A percentile compares a stretch with the other conserved stretches of the same genome.
phyloP scores from a whole-genome alignment of 805 yeast genomes.

The Lachancea fermentati region DNA sequence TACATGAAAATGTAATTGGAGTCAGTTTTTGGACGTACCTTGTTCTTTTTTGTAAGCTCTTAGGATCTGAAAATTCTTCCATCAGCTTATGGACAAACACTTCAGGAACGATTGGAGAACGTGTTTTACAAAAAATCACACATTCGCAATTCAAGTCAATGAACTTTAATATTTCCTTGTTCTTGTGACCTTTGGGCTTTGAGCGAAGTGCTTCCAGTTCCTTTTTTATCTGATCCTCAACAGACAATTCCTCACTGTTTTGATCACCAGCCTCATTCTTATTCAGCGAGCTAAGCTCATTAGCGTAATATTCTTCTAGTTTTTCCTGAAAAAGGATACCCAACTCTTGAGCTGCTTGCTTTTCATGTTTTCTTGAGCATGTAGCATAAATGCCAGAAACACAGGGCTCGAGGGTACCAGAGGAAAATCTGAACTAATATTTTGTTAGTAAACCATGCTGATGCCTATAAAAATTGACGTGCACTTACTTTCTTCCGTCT shows the following conservation, averaged over 20 bases:
- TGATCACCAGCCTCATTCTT: slow-evolving; percentile 17
- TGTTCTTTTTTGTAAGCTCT: slow-evolving; percentile 45
- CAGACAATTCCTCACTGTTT: slow-evolving; percentile 39
- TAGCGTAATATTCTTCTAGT: slow-evolving; percentile 41
- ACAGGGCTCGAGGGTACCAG: slow-evolving; percentile 62
- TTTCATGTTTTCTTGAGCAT: slow-evolving; percentile 76
- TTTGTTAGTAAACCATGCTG: slow-evolving; percentile 1
- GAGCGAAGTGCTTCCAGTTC: slow-evolving; percentile 64
- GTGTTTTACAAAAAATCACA: slow-evolving; percentile 75
- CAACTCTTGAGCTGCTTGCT: slow-evolving; percentile 70
- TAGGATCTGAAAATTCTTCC: slow-evolving; percentile 47
- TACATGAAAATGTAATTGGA: slow-evolving; percentile 72
- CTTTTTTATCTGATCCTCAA: slow-evolving; percentile 69
- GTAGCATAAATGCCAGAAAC: slow-evolving; percentile 87
- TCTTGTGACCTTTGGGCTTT: slow-evolving; percentile 27
- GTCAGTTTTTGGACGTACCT: slow-evolving; percentile 73
- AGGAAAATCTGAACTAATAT: slow-evolving; percentile 14
- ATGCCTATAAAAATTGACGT: not conserved
- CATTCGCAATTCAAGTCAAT: slow-evolving; percentile 74
- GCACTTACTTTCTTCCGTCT: slow-evolving; percentile 7
- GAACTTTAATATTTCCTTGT: slow-evolving; percentile 48
- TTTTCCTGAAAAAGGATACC: slow-evolving; percentile 52
- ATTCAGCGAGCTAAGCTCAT: slow-evolving; percentile 25
- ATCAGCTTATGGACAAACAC: slow-evolving; percentile 61
- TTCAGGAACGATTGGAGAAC: slow-evolving; percentile 76